These are phyloP conservation scores for Claviceps maximensis DNA, from an alignment of 2,329 filamentous ascomycete species.

Conservation along the genomic window DNA sequence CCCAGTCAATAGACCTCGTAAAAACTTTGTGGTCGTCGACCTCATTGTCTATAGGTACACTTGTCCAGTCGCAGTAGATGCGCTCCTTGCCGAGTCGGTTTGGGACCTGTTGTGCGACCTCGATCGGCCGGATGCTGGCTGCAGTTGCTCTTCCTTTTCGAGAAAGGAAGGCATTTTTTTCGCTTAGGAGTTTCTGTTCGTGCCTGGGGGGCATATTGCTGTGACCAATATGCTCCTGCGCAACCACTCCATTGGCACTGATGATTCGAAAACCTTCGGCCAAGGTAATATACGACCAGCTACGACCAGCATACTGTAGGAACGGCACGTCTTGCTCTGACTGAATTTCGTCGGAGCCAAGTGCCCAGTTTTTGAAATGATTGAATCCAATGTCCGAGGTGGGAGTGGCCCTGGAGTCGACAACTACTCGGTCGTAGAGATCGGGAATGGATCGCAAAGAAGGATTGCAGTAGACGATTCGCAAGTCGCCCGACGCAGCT, in stretches of 20 bases:
- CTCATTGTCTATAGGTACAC: constrained; percentile 2
- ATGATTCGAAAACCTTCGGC: constrained; percentile 1
- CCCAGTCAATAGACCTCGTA: constrained; percentile 31
- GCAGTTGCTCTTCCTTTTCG: neutral
- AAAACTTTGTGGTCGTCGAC: constrained; percentile 21
- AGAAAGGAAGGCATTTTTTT: neutral
- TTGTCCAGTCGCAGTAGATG: constrained; percentile 5
- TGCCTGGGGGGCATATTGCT: neutral
- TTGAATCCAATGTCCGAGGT: neutral
- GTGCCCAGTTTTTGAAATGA: constrained; percentile 4
- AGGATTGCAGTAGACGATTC: constrained; percentile 25
- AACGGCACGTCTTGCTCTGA: constrained; percentile 1
- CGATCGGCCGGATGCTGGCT: constrained; percentile 1
- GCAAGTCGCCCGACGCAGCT: constrained; percentile 4
- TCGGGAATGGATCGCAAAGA: constrained; percentile 1
- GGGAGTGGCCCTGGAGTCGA: neutral
- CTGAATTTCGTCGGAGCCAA: neutral
- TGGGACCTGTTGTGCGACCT: constrained; percentile 11
- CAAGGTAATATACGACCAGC: constrained; percentile 4
- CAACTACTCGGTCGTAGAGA: neutral
- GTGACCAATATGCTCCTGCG: constrained; percentile 7
- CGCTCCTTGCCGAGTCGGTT: constrained; percentile 13
- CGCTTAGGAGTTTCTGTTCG: neutral
- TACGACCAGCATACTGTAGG: constrained; percentile 5
- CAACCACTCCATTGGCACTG: constrained; percentile 11